phyloP scores from a whole-genome alignment of 176 grass and related monocot species.

The Hsuehochloa calcarea region DNA sequence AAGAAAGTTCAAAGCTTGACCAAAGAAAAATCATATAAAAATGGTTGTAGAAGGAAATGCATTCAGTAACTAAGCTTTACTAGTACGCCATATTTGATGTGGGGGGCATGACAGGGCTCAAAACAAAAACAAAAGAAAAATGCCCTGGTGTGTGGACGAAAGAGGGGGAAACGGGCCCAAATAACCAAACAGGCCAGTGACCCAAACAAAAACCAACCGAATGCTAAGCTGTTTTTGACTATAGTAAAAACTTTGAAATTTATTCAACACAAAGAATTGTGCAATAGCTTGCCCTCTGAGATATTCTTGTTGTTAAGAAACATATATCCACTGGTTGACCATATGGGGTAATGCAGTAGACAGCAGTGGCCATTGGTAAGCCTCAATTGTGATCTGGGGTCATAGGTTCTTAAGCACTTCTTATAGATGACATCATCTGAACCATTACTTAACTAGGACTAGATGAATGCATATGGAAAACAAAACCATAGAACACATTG shows the following conservation, averaged over 20 bases:
- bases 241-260: neutral
- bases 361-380: neutral
- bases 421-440: no score
- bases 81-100: neutral
- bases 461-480: neutral
- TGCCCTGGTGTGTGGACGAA: neutral
- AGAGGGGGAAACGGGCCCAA: neutral
- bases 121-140: neutral
- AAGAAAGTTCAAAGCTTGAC: neutral
- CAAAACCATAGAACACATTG: neutral
- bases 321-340: neutral
- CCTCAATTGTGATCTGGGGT: neutral
- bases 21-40: neutral
- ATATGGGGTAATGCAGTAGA: neutral
- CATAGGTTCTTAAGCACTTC: neutral
- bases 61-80: neutral
- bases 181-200: neutral
- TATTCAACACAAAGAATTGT: neutral
- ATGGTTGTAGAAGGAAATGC: neutral
- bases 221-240: neutral
- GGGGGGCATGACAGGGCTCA: neutral
- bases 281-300: neutral
- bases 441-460: neutral
- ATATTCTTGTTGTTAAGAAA: neutral
- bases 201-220: neutral